These are phyloP conservation scores for Anastatica hierochuntica DNA, from an alignment of 345 rosid genomes.

Conservation along the genomic window DNA sequence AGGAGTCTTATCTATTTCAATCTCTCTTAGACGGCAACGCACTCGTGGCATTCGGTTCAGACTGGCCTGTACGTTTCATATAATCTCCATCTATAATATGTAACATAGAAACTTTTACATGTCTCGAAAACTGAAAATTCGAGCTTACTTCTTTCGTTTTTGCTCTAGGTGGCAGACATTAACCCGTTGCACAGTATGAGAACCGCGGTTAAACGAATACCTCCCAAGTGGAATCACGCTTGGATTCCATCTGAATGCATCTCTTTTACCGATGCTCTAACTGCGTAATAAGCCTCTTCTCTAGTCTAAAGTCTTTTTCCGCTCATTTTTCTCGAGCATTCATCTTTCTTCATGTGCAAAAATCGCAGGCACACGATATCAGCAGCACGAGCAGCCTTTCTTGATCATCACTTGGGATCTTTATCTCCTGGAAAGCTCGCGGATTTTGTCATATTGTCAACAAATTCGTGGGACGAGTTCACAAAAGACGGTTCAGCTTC, in stretches of 20 bases:
- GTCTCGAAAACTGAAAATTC: too few relatives aligned
- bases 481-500: slow-evolving; percentile 41
- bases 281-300: slow-evolving; percentile 45
- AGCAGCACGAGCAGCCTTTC: slow-evolving; percentile 78
- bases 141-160: not conserved
- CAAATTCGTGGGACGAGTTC: slow-evolving; percentile 51
- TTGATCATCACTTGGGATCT: slow-evolving; percentile 69
- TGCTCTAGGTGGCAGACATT: slow-evolving; percentile 51
- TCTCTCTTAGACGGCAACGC: slow-evolving; percentile 58
- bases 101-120: not conserved
- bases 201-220: slow-evolving; percentile 67
- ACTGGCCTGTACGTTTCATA: slow-evolving; percentile 78
- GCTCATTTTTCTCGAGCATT: not conserved
- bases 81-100: not conserved
- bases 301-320: not conserved
- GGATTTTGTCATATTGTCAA: slow-evolving; percentile 60
- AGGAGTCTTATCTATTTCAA: slow-evolving; percentile 49
- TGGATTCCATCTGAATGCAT: slow-evolving; percentile 75
- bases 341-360: not conserved
- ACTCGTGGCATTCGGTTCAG: slow-evolving; percentile 74
- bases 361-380: slow-evolving; percentile 65
- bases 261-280: slow-evolving; percentile 49
- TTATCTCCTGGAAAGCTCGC: slow-evolving; percentile 64
- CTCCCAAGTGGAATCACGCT: slow-evolving; percentile 57
- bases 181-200: slow-evolving; percentile 59